Base-by-base conservation (phyloP, 805 yeast species). In the Trichomonascus vanleenenianus region DNA sequence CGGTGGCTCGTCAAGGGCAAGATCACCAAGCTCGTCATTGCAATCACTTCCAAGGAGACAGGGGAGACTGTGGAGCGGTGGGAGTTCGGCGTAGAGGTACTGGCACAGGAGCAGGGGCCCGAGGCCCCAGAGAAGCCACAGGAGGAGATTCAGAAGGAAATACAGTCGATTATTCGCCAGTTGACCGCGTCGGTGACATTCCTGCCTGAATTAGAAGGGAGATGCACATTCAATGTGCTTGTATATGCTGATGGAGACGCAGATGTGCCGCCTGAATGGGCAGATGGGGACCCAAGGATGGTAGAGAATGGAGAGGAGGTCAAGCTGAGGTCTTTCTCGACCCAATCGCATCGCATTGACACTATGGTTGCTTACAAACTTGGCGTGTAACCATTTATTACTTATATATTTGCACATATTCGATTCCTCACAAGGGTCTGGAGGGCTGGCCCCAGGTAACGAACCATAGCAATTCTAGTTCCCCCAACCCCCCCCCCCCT, bases 181-280 rank as follows among this genome's bases (percentile, higher is more conserved):
- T 84, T 89, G 43, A 86, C 95, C 0, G 86, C 95, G 0, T 81
- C 93, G 36, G 85, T 85, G 1, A 78, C 96, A 0, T 87, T 88
- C 59, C 70, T 89, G 35, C 97, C 97, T 0, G 73, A 82, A 19
- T 65, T 89, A 25, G 77, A 76, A 9, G 78, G 73, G 11, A 71
- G 72, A 10, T 78, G 82, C 57, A 85, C 96, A 0, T 87, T 89
- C 62, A 87, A 84, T 56, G 91, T 89, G 1, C 66, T 87, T 44
- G 96, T 88, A 0, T 83, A 82, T 57, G 84, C 96, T 0, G 84
- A 82, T 53, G 57, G 55, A 2, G 67, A 68, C 53, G 76, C 81
- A 2, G 72, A 72, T 43, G 81, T 83, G 2, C 95, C 96, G 0
- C 65, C 71, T 10, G 94, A 85, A 55, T 88, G 97, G 97, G 77